Base-by-base conservation (phyloP, 1,284 basidiomycete genomes). In the Boletus hoseneyae region DNA sequence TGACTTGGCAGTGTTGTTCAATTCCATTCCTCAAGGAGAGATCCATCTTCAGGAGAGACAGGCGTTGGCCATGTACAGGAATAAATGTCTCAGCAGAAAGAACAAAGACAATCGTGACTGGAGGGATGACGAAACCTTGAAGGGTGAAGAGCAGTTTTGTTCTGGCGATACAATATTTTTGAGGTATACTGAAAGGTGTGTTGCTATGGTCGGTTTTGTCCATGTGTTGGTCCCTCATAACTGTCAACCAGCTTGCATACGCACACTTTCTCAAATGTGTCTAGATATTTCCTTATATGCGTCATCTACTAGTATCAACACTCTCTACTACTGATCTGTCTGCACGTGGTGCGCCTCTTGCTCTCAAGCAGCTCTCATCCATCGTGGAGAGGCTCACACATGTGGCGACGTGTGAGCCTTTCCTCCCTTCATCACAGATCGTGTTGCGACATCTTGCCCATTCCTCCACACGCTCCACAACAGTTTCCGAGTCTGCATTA, bases 151-250 rank as follows among this genome's bases (percentile, higher is more conserved):
- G 21, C 82, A 85, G 55, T 16, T 16, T 53, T 90, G 29, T 80
- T 78, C 56, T 75, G 82, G 35, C 72, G 90, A 36, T 91, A 82
- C 76, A 89, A 93, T 66, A 68, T 93, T n/a, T 71, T 93, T 18
- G 89, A 79, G 0, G 79, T 85, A 3, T 91, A 87, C 62, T 82
- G 85, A 16, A 80, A 79, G 76, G 85, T 84, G 41, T 15, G 72
- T 60, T 23, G 21, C 21, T 29, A 19, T n/a, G 33, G 23, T 48
- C 47, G 11, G 38, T 12, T 42, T 21, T 30, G 27, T 29, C 29
- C 1, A 4, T 30, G 27, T n/a, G 23, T 25, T 18, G 6, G 6
- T 44, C 37, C 15, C 34, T 63, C 2, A 64, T 30, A 36, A 38
- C 40, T 8, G n/a, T 47, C 42, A 48, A 30, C 29, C 32, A 88